Percentiles rank a stretch among this genome's conserved stretches.
phyloP scores from a whole-genome alignment of 179 eudicot species.

The Silene vulgaris region DNA sequence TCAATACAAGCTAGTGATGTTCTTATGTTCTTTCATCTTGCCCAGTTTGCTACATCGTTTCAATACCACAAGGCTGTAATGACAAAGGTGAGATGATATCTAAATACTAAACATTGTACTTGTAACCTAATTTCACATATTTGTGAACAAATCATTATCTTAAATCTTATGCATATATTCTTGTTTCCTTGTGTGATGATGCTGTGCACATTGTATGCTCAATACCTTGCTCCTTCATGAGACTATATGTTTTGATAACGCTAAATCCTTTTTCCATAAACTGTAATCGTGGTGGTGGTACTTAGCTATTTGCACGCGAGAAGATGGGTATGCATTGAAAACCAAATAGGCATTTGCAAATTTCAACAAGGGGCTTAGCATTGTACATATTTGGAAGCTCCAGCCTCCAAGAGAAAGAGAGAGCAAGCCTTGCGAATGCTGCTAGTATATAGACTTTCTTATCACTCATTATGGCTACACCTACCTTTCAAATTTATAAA shows the following conservation, averaged over 20 bases:
- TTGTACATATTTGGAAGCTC: conserved; percentile 5
- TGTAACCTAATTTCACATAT: not conserved
- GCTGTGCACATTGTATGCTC: not conserved
- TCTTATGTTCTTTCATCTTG: conserved; percentile 74
- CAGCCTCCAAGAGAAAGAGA: conserved; percentile 8
- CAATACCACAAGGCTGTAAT: conserved; percentile 56
- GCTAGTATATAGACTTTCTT: not conserved
- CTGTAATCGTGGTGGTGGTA: not conserved
- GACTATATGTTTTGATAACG: not conserved
- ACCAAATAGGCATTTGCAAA: not conserved
- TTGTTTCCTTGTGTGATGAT: not conserved
- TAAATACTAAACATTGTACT: not conserved
- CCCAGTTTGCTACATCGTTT: conserved; percentile 69
- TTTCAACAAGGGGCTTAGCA: not conserved
- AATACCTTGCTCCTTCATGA: conserved; percentile 10
- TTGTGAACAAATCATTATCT: not conserved
- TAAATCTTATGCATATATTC: not conserved
- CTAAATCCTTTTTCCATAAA: not conserved
- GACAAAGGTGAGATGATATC: conserved; percentile 48
- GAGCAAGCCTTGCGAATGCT: not conserved
- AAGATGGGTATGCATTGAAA: not conserved
- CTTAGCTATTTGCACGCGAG: not conserved
- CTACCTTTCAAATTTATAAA: not conserved
- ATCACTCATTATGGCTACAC: not conserved
- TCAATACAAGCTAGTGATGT: conserved; percentile 69